phyloP scores from a whole-genome alignment of 2,329 filamentous ascomycete species.

The Neonectria hederae region DNA sequence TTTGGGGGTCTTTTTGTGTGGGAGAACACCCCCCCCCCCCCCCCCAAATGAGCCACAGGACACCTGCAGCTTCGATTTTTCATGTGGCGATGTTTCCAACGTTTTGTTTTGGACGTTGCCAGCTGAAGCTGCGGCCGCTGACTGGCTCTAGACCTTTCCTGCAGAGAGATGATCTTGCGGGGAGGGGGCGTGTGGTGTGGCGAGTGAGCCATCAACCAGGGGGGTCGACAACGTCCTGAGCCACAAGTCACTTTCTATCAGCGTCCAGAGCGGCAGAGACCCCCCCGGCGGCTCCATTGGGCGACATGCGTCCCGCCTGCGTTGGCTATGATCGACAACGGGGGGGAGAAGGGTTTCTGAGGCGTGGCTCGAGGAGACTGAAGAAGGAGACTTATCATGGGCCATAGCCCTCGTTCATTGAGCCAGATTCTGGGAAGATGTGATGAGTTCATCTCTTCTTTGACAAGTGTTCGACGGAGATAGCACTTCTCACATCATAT shows the following conservation, averaged over 20 bases:
- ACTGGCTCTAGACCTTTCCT: constrained; percentile 28
- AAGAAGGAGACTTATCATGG: not conserved
- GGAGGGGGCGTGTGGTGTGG: constrained; percentile 33
- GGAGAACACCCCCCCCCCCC: not conserved
- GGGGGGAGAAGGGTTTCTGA: not conserved
- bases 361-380: not conserved
- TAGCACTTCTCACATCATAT: no score
- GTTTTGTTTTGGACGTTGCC: not conserved
- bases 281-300: constrained; percentile 26
- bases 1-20: constrained; percentile 8
- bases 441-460: not conserved
- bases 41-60: constrained; percentile 34
- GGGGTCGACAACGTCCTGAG: constrained; percentile 39
- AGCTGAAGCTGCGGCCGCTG: constrained; percentile 4
- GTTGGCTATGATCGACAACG: not conserved
- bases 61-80: not conserved
- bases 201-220: constrained; percentile 8
- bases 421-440: not conserved
- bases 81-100: constrained; percentile 2
- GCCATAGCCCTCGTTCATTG: not conserved
- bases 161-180: constrained; percentile 12
- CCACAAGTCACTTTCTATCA: constrained; percentile 42
- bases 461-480: not conserved
- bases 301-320: constrained; percentile 4
- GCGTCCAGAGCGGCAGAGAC: constrained; percentile 7